A percentile compares a stretch with the other conserved stretches of the same genome.
Conservation (phyloP, 1,284 basidiomycete species). For the Kwoniella shivajii region DNA sequence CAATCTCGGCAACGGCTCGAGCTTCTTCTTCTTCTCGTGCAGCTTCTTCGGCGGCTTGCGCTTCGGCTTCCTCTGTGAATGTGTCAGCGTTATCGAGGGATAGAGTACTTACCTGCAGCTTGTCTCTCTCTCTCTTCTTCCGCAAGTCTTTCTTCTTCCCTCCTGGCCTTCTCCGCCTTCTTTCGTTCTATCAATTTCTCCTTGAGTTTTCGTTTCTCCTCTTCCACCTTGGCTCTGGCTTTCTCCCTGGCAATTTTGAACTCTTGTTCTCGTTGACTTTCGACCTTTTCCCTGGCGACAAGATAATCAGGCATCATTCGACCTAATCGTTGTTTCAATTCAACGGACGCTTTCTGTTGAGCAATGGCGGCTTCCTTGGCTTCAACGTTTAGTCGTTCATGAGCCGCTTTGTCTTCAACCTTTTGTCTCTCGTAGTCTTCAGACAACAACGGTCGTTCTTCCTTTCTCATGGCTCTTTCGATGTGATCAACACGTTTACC, state of each 20-base stretch:
- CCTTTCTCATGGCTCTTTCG: slow-evolving; percentile 94
- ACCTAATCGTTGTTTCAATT: slow-evolving; percentile 74
- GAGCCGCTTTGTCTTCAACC: slow-evolving; percentile 69
- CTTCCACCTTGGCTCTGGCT: slow-evolving; percentile 73
- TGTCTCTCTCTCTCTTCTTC: slow-evolving; percentile 63
- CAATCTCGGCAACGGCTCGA: slow-evolving; percentile 48
- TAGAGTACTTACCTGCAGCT: slow-evolving; percentile 34
- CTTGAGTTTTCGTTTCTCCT: slow-evolving; percentile 79
- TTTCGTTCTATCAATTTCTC: slow-evolving; percentile 58
- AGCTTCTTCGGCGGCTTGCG: slow-evolving; percentile 30
- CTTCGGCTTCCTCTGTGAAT: slow-evolving; percentile 59
- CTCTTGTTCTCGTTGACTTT: slow-evolving; percentile 69
- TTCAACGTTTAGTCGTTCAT: slow-evolving; percentile 66
- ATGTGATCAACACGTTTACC: slow-evolving; percentile 92
- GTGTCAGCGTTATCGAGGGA: slow-evolving; percentile 29
- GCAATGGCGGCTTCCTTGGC: slow-evolving; percentile 65
- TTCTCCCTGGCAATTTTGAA: slow-evolving; percentile 65
- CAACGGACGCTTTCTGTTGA: slow-evolving; percentile 70
- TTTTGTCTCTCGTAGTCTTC: slow-evolving; percentile 90
- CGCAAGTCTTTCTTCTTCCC: slow-evolving; percentile 58
- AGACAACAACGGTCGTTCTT: slow-evolving; percentile 82
- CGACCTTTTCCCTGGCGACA: slow-evolving; percentile 63
- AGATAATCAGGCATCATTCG: slow-evolving; percentile 77
- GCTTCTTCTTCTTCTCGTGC: slow-evolving; percentile 43
- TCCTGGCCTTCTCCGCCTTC: slow-evolving; percentile 62